phyloP scores from a whole-genome alignment of 108 stramenopile genomes.

The Cyclotella kingstonii region DNA sequence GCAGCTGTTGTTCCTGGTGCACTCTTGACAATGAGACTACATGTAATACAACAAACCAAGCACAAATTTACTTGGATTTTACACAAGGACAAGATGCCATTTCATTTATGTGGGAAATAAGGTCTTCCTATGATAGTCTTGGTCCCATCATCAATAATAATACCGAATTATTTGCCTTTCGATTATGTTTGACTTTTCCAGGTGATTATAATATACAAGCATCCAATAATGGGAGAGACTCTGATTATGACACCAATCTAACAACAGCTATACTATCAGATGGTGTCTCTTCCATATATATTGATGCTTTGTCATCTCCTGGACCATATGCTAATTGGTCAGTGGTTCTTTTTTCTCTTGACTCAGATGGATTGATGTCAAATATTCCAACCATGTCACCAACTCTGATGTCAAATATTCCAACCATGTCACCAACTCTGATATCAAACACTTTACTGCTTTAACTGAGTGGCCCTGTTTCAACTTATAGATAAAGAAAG shows the following conservation, averaged over 20 bases:
- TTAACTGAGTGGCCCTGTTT: no score
- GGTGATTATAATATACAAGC: background rate
- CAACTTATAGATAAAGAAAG: no score
- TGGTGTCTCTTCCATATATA: background rate
- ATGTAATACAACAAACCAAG: background rate
- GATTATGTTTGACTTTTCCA: background rate
- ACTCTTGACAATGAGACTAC: slow-evolving; percentile 7
- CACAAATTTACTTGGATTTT: background rate
- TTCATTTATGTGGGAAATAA: background rate
- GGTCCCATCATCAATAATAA: background rate
- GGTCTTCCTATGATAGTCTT: background rate
- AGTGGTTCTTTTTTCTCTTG: background rate
- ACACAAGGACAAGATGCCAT: background rate
- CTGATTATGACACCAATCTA: background rate
- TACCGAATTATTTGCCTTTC: no score
- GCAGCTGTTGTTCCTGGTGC: slow-evolving; percentile 10
- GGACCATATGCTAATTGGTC: background rate
- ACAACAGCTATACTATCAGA: background rate
- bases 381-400: no score
- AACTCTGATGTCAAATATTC: no score
- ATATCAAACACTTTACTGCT: no score
- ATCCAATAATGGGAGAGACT: background rate
- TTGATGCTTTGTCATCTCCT: background rate
- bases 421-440: no score
- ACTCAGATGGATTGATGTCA: slow-evolving; percentile 1